Evolutionary conservation across 495 filamentous ascomycete species (phyloP).

Genomic region (Hypoxylon rickii): DNA sequence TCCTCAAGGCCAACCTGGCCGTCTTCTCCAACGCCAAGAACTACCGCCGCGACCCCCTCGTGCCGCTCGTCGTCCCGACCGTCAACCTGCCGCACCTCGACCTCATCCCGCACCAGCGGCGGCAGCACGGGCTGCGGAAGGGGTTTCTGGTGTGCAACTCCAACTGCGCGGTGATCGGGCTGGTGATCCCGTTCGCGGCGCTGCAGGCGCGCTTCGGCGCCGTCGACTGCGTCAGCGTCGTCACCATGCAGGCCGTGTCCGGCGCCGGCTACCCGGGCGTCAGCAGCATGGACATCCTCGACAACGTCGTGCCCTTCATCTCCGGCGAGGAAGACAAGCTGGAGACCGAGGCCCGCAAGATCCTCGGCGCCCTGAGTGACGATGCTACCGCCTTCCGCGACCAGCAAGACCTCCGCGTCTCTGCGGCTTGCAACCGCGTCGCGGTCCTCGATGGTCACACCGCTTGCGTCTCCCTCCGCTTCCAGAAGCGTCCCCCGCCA

Average conservation of each 20-base stretch:
- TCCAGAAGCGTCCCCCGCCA: constrained; percentile 60
- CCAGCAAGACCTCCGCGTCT: constrained; percentile 66
- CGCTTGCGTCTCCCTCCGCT: constrained; percentile 78
- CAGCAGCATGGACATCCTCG: constrained; percentile 70
- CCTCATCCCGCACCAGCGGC: constrained; percentile 76
- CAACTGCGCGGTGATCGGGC: constrained; percentile 87
- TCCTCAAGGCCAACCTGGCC: constrained; percentile 74
- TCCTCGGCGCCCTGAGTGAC: constrained; percentile 69
- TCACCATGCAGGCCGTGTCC: constrained; percentile 87
- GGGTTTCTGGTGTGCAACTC: constrained; percentile 89
- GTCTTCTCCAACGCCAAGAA: constrained; percentile 93
- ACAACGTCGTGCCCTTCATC: constrained; percentile 87
- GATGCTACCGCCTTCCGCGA: constrained; percentile 69
- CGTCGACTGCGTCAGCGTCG: constrained; percentile 75
- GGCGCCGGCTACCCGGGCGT: constrained; percentile 90
- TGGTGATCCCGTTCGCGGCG: constrained; percentile 87
- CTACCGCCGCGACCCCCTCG: constrained; percentile 78
- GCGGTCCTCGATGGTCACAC: constrained; percentile 84
- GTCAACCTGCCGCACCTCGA: constrained; percentile 80
- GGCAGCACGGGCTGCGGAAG: constrained; percentile 66
- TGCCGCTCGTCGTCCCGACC: constrained; percentile 84
- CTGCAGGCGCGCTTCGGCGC: constrained; percentile 76
- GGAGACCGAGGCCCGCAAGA: constrained; percentile 84
- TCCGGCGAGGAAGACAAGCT: constrained; percentile 90
- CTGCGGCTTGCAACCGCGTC: constrained; percentile 82